Conservation (phyloP, 2,329 filamentous ascomycete species). For the Ceratocystis ficicola region DNA sequence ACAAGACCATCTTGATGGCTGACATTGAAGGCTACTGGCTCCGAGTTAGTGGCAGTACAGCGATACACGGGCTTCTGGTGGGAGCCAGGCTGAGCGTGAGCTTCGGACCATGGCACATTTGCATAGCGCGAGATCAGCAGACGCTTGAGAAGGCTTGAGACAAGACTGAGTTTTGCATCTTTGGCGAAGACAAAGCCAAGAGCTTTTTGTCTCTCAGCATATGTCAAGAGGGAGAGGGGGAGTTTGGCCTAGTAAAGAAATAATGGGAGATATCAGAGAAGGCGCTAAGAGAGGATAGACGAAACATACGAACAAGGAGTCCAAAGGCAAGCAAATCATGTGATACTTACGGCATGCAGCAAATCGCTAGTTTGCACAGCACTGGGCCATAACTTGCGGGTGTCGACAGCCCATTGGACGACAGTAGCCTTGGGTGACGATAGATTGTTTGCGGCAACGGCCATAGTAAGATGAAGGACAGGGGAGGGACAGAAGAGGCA, state of each 20-base stretch:
- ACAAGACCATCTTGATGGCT: conserved; percentile 69
- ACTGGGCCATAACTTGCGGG: conserved; percentile 44
- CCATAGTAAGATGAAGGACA: background rate
- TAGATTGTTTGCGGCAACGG: conserved; percentile 19
- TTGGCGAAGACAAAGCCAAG: conserved; percentile 52
- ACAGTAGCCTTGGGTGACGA: conserved; percentile 25
- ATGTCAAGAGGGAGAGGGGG: conserved; percentile 40
- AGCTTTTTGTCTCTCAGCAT: conserved; percentile 45
- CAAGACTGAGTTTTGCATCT: conserved; percentile 64
- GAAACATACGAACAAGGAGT: background rate
- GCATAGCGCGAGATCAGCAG: conserved; percentile 50
- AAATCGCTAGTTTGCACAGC: conserved; percentile 39
- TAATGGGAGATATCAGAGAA: background rate
- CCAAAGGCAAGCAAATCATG: background rate
- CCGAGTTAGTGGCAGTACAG: conserved; percentile 36
- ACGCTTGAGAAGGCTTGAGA: conserved; percentile 61
- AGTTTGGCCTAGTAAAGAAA: conserved; percentile 37
- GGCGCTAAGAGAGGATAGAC: background rate
- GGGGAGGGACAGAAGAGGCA: background rate
- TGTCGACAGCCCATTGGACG: conserved; percentile 52
- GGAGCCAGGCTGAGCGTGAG: conserved; percentile 44
- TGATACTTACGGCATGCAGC: conserved; percentile 33
- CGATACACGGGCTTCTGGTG: conserved; percentile 43
- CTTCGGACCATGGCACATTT: conserved; percentile 47
- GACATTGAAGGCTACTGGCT: conserved; percentile 57